Base-by-base conservation (phyloP, 768 basidiomycete genomes). In the Cantharellus anzutake region DNA sequence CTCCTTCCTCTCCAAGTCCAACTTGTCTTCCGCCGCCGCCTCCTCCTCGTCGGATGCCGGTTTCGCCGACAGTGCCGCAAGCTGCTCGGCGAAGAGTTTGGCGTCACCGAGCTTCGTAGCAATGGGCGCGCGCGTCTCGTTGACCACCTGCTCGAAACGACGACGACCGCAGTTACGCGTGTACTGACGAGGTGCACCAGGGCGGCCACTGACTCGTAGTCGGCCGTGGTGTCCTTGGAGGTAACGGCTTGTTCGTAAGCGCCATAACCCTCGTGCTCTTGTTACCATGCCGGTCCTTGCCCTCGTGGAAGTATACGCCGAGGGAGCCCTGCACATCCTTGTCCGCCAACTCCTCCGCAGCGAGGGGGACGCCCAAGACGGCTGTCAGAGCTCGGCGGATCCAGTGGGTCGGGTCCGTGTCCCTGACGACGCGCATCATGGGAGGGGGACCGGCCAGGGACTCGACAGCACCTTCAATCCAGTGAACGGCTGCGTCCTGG, bases 131-230 rank as follows among this genome's bases (percentile, higher is more conserved):
- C 20, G 20, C 20, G 20, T 29, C 20, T 29, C 20, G 20, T 29
- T 29, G 20, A 29, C 20, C 20, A 29, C 20, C 20, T 29, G 20
- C 20, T 29, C 20, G 20, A 29, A 29, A 29, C 20, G 20, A 29
- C 20, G 20, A 29, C 20, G 20, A 29, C 20, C 20, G 20, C 20
- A 29, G 20, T 29, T 29, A 29, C 20, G 20, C 20, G 20, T 1
- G 20, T 1, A 1, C 20, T 29, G 20, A 29, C 20, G 20, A 29
- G 20, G 20, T 29, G 20, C 20, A 29, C 20, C 20, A 29, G 20
- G 35, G 51, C 3, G 48, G 60, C 67, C 51, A 59, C 67, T 65
- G 59, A 62, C 65, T 66, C 64, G 63, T 74, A 74, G 7, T 66
- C 60, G 42, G 60, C 52, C 40, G 63, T 67, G 5, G 65, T 64